Conservation (phyloP, 768 basidiomycete species). For the Cubamyces sp. region DNA sequence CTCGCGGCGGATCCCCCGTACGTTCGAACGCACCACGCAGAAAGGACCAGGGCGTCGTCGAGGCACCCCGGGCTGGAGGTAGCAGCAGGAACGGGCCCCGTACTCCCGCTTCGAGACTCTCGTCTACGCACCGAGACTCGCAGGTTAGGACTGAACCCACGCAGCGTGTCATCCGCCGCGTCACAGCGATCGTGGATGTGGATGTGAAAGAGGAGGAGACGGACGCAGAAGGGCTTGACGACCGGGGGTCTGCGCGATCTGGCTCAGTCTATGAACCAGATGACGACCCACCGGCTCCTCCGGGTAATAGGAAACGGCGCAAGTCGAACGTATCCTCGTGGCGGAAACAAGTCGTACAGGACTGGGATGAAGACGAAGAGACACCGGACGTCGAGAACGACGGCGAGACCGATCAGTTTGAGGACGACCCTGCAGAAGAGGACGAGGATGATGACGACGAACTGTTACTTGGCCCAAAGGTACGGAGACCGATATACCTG, state of each 20-base stretch:
- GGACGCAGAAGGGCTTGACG: slow-evolving; percentile 39
- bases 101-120: slow-evolving; percentile 6
- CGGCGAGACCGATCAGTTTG: slow-evolving; percentile 23
- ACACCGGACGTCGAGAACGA: slow-evolving; percentile 16
- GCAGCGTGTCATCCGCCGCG: slow-evolving; percentile 59
- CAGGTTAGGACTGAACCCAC: slow-evolving; percentile 24
- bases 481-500: slow-evolving; percentile 29
- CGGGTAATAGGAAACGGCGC: slow-evolving; percentile 39
- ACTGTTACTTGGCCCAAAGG: slow-evolving; percentile 48
- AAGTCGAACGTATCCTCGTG: slow-evolving; percentile 10
- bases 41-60: not conserved
- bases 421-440: slow-evolving; percentile 23
- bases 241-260: slow-evolving; percentile 17
- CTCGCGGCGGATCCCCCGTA: slow-evolving; percentile 7
- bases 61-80: not conserved
- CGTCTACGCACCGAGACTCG: slow-evolving; percentile 7
- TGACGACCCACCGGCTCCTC: slow-evolving; percentile 22
- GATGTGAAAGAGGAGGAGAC: slow-evolving; percentile 65
- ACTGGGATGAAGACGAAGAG: slow-evolving; percentile 39
- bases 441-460: slow-evolving; percentile 19
- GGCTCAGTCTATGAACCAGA: slow-evolving; percentile 21
- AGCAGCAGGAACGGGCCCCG: slow-evolving; percentile 9
- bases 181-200: slow-evolving; percentile 59
- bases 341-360: slow-evolving; percentile 13
- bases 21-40: slow-evolving; percentile 8